Evolutionary conservation across 345 rosid genomes (phyloP).

Genomic region (Dipteronia sinensis): DNA sequence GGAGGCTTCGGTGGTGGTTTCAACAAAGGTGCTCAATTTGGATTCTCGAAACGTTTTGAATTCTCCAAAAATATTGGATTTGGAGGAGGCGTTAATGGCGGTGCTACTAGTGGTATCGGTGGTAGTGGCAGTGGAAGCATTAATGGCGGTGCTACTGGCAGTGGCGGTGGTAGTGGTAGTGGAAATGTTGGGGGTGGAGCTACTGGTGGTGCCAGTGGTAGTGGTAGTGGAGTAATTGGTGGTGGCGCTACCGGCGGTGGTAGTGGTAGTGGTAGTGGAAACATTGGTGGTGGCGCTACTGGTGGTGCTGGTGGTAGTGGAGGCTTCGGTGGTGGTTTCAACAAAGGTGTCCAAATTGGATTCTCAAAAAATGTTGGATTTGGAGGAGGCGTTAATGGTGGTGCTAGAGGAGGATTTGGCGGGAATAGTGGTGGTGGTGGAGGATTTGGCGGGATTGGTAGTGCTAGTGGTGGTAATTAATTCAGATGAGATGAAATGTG

Average conservation of each 20-base stretch:
- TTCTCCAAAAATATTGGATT: no score
- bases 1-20: constrained; percentile 12
- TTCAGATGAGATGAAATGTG: no score
- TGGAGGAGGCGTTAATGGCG: no score
- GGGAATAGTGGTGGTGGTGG: constrained; percentile 19
- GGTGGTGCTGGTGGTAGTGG: background rate
- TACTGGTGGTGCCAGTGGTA: no score
- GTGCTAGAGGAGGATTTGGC: background rate
- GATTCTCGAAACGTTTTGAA: background rate
- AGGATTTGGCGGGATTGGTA: no score
- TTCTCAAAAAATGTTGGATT: no score
- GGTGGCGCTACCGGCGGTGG: background rate
- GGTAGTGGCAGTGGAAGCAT: no score
- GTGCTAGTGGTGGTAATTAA: no score
- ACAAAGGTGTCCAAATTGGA: constrained; percentile 21
- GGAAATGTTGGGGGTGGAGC: no score
- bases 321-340: constrained; percentile 16
- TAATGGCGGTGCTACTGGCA: no score
- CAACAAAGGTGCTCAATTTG: constrained; percentile 20
- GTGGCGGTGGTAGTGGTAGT: no score
- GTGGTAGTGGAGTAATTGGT: background rate
- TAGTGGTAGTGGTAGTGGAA: constrained; percentile 1
- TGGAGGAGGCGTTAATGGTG: constrained; percentile 25
- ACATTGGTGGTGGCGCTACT: background rate
- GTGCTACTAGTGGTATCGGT: no score